Evolutionary conservation across 2,329 filamentous ascomycete species (phyloP).

Genomic region (Sporothrix protearum): DNA sequence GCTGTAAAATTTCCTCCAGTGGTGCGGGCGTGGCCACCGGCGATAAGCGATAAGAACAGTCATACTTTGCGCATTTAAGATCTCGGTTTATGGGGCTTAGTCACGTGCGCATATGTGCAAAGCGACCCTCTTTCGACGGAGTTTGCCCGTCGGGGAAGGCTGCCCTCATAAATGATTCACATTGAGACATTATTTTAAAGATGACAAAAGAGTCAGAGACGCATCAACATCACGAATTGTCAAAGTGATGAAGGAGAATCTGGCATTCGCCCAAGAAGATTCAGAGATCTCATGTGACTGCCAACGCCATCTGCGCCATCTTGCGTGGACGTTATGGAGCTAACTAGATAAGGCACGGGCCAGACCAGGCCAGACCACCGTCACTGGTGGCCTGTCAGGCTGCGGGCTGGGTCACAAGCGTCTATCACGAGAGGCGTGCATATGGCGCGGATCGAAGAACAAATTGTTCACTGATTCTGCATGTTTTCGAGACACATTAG

Average conservation of each 20-base stretch:
- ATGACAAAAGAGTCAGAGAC: background rate
- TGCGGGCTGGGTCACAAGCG: slow-evolving; percentile 1
- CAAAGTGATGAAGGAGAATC: background rate
- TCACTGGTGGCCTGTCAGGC: background rate
- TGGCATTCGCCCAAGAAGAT: background rate
- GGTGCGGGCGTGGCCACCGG: slow-evolving; percentile 6
- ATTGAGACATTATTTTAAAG: background rate
- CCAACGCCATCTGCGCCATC: background rate
- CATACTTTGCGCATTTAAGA: background rate
- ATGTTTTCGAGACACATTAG: background rate
- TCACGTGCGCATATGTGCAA: background rate
- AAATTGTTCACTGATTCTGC: background rate
- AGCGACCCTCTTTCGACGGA: background rate
- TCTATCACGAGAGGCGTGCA: slow-evolving; percentile 8
- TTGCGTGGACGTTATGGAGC: background rate
- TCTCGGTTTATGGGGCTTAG: background rate
- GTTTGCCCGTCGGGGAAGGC: too few relatives aligned
- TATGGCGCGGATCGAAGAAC: background rate
- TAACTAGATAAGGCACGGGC: background rate
- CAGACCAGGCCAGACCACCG: background rate
- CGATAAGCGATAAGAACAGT: slow-evolving; percentile 23
- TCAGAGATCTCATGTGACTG: background rate
- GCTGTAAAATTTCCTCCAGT: slow-evolving; percentile 22
- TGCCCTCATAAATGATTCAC: background rate
- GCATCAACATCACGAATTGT: background rate